Conservation (phyloP, 2,329 filamentous ascomycete species). For the Aspergillus sp. region DNA sequence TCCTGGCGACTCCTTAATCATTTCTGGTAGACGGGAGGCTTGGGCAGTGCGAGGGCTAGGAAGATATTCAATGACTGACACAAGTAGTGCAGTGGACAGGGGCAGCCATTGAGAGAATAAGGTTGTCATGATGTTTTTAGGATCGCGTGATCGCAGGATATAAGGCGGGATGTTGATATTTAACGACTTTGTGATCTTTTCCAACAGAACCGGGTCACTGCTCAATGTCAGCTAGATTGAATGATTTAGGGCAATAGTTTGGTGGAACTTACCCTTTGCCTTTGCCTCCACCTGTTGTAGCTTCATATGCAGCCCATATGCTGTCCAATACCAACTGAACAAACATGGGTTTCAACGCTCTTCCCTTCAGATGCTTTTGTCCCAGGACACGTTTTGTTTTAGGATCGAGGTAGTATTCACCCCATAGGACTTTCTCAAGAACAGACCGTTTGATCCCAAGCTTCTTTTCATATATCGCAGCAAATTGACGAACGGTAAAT, state of each 20-base stretch:
- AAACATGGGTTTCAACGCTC: slow-evolving; percentile 91
- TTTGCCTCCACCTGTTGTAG: slow-evolving; percentile 75
- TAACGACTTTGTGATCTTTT: slow-evolving; percentile 93
- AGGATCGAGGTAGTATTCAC: slow-evolving; percentile 91
- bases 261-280: slow-evolving; percentile 66
- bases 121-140: slow-evolving; percentile 75
- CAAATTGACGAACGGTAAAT: slow-evolving; percentile 93
- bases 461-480: slow-evolving; percentile 90
- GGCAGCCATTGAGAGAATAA: slow-evolving; percentile 89
- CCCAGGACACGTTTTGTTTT: slow-evolving; percentile 93
- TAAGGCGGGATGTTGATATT: slow-evolving; percentile 81
- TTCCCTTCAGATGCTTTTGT: slow-evolving; percentile 86
- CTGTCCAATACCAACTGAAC: slow-evolving; percentile 94
- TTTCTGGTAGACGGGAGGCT: slow-evolving; percentile 68
- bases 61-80: slow-evolving; percentile 89
- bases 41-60: slow-evolving; percentile 81
- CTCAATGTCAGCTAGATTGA: slow-evolving; percentile 27
- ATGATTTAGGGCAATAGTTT: background rate
- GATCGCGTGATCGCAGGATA: slow-evolving; percentile 75
- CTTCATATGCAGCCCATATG: slow-evolving; percentile 92
- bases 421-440: slow-evolving; percentile 94
- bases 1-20: slow-evolving; percentile 77
- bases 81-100: slow-evolving; percentile 83
- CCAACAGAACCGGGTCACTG: slow-evolving; percentile 72
- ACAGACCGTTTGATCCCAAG: slow-evolving; percentile 84